These are phyloP conservation scores for Schizochytrium sp. DNA, from an alignment of 108 stramenopile genomes.

Conservation along the genomic window DNA sequence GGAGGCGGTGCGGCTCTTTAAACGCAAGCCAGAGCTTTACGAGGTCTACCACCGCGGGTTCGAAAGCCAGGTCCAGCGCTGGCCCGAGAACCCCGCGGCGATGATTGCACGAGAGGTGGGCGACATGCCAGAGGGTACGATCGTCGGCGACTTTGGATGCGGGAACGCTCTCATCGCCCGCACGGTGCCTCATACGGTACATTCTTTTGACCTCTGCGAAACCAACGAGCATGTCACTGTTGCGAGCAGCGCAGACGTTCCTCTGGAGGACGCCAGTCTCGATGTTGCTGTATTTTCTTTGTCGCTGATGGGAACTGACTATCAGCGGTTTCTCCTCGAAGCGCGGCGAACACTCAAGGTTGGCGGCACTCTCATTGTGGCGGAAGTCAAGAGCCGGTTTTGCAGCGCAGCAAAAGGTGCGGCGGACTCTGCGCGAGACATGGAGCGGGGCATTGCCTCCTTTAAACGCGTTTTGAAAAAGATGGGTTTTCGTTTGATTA, in stretches of 20 bases:
- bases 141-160: constrained; percentile 96
- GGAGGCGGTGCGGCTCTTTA: constrained; percentile 65
- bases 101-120: constrained; percentile 67
- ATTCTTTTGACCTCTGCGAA: constrained; percentile 88
- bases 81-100: constrained; percentile 96
- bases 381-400: constrained; percentile 88
- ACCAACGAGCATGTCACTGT: constrained; percentile 73
- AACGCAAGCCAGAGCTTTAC: constrained; percentile 75
- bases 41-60: constrained; percentile 94
- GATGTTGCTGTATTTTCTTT: constrained; percentile 91
- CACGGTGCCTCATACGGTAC: constrained; percentile 54
- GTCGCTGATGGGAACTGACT: constrained; percentile 92
- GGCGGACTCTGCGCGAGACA: constrained; percentile 16
- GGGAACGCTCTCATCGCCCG: constrained; percentile 89
- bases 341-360: constrained; percentile 74
- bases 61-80: constrained; percentile 78
- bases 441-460: constrained; percentile 52
- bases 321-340: constrained; percentile 83
- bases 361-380: constrained; percentile 72
- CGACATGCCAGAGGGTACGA: constrained; percentile 15
- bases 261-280: constrained; percentile 65
- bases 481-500: constrained; percentile 39
- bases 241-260: constrained; percentile 90
- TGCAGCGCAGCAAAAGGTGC: constrained; percentile 41
- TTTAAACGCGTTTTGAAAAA: constrained; percentile 55